Conservation (phyloP, 2,329 filamentous ascomycete species). For the Colletotrichum sp. region DNA sequence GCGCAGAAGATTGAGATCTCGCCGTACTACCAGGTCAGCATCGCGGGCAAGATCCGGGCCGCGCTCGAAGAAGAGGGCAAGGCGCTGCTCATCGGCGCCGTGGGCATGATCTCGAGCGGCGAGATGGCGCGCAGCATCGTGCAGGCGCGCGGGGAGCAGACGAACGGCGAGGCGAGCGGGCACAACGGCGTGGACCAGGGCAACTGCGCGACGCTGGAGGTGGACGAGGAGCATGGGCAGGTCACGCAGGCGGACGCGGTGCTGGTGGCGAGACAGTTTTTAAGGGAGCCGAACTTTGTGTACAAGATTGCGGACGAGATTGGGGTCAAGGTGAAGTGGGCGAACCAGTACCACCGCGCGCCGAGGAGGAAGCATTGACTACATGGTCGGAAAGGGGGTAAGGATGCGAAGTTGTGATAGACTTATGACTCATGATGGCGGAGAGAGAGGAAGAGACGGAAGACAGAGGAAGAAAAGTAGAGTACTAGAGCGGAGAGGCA, state of each 20-base stretch:
- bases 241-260: conserved; percentile 69
- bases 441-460: too few species aligned
- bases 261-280: conserved; percentile 76
- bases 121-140: conserved; percentile 67
- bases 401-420: neutral
- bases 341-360: conserved; percentile 66
- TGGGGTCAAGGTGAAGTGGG: conserved; percentile 72
- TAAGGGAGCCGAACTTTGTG: conserved; percentile 82
- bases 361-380: conserved; percentile 30
- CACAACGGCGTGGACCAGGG: neutral
- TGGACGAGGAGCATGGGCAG: conserved; percentile 43
- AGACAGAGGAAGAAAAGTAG: neutral
- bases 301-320: conserved; percentile 76
- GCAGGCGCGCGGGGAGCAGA: conserved; percentile 45
- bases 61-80: conserved; percentile 57
- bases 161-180: conserved; percentile 37
- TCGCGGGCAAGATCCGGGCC: conserved; percentile 75
- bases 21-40: conserved; percentile 75
- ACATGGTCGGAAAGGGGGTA: neutral
- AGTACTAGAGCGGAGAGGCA: neutral
- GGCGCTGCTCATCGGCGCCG: conserved; percentile 70
- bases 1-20: conserved; percentile 64
- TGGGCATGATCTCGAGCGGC: conserved; percentile 75
- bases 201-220: conserved; percentile 33
- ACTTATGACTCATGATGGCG: neutral